Evolutionary conservation across 2,329 filamentous ascomycete species (phyloP).

Genomic region (Lachnellula occidentalis): DNA sequence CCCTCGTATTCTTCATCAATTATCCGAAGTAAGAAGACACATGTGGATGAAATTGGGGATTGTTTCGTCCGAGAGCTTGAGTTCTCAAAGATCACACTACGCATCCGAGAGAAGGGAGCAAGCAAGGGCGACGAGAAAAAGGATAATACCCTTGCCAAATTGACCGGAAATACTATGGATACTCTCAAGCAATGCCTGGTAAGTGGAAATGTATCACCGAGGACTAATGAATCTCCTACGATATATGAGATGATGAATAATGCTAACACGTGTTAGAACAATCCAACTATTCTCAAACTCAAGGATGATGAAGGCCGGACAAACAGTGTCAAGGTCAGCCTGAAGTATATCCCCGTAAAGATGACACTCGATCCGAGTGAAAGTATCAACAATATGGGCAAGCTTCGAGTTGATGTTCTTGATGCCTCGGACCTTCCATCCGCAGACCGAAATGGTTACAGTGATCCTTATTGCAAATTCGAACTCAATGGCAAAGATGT

Average conservation of each 20-base stretch:
- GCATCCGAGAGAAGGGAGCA: constrained; percentile 75
- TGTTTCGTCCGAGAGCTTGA: constrained; percentile 97
- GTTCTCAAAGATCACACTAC: constrained; percentile 86
- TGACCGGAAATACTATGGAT: constrained; percentile 79
- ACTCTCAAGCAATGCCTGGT: constrained; percentile 84
- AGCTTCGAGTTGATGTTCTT: constrained; percentile 85
- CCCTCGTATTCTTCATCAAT: constrained; percentile 79
- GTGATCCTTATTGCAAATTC: constrained; percentile 95
- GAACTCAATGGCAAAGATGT: constrained; percentile 82
- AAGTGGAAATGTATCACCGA: constrained; percentile 33
- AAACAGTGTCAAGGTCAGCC: constrained; percentile 80
- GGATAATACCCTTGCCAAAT: constrained; percentile 72
- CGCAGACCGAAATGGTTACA: constrained; percentile 93
- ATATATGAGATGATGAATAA: no score
- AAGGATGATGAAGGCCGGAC: constrained; percentile 70
- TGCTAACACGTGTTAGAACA: constrained; percentile 56
- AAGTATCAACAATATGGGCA: constrained; percentile 98
- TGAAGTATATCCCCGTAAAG: constrained; percentile 90
- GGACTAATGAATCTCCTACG: not conserved
- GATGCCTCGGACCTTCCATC: constrained; percentile 85
- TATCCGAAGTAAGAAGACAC: constrained; percentile 61
- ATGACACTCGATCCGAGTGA: constrained; percentile 93
- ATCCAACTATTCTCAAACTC: constrained; percentile 75
- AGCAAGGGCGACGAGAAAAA: constrained; percentile 62
- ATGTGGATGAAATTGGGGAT: constrained; percentile 89